phyloP scores from a whole-genome alignment of 2,329 filamentous ascomycete genomes.

The Acrocalymma vagum region DNA sequence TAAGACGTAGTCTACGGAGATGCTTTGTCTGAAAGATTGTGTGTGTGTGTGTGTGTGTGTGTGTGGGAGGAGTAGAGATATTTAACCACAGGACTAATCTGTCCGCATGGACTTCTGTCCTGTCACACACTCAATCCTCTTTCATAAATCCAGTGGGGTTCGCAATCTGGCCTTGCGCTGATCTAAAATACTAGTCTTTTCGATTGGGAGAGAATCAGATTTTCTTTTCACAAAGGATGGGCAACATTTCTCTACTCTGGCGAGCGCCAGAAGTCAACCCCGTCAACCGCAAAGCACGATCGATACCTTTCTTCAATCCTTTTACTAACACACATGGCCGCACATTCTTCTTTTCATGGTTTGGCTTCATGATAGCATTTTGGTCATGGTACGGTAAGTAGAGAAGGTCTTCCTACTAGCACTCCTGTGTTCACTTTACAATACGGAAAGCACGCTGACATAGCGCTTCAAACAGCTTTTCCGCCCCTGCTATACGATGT shows the following conservation, averaged over 20 bases:
- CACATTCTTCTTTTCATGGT: conserved; percentile 88
- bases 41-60: too few species aligned
- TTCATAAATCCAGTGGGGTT: too few species aligned
- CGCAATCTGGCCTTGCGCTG: too few species aligned
- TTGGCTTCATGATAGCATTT: conserved; percentile 85
- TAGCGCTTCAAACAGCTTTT: conserved; percentile 29
- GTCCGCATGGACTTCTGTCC: too few species aligned
- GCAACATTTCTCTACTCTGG: conserved; percentile 29
- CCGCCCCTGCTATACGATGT: conserved; percentile 55
- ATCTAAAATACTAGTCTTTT: neutral
- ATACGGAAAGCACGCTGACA: conserved; percentile 4
- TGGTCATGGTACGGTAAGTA: conserved; percentile 70
- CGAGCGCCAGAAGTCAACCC: conserved; percentile 77
- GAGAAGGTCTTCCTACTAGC: neutral
- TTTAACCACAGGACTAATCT: too few species aligned
- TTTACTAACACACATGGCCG: conserved; percentile 77
- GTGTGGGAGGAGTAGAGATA: too few species aligned
- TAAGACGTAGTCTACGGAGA: too few species aligned
- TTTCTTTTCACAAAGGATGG: conserved; percentile 16
- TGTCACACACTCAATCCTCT: too few species aligned
- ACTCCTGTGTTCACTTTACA: neutral
- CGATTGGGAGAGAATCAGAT: neutral
- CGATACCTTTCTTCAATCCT: conserved; percentile 79
- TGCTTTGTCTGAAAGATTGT: too few species aligned
- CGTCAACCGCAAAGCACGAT: conserved; percentile 79